Conservation (phyloP, 2,329 filamentous ascomycete genomes). For the Penicillium sp. region DNA sequence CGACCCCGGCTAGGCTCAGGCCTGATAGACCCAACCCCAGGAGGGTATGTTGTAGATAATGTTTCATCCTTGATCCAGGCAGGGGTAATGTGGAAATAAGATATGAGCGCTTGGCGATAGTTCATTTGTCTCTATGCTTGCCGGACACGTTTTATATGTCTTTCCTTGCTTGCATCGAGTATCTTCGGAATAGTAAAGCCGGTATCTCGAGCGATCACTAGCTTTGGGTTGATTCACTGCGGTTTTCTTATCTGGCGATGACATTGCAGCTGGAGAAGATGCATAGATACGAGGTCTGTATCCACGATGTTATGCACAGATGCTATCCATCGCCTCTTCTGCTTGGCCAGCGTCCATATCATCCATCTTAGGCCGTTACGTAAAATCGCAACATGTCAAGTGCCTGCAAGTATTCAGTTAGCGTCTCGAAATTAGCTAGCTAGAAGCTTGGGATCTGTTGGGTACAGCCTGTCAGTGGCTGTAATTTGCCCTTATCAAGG, state of each 20-base stretch:
- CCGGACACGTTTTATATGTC: neutral
- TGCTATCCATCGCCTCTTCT: neutral
- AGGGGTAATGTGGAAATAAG: neutral
- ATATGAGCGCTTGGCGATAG: neutral
- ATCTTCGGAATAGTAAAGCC: neutral
- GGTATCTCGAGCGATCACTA: neutral
- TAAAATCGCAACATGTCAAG: neutral
- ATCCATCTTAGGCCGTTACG: neutral
- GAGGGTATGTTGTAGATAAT: slow-evolving; percentile 3
- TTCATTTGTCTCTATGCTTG: neutral
- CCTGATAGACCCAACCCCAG: slow-evolving; percentile 6
- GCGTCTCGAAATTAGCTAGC: neutral
- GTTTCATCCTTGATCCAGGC: neutral
- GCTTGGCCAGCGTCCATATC: neutral
- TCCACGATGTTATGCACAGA: neutral
- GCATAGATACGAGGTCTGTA: neutral
- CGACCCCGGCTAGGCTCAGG: slow-evolving; percentile 2
- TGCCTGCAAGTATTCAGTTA: neutral
- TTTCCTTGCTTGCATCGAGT: neutral
- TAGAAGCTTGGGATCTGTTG: neutral
- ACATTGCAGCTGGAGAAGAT: neutral
- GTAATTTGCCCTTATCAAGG: neutral
- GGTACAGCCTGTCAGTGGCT: neutral
- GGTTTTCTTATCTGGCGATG: neutral
- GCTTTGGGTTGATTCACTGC: neutral